phyloP scores from a whole-genome alignment of 805 yeast genomes.

The Pichia occidentalis region DNA sequence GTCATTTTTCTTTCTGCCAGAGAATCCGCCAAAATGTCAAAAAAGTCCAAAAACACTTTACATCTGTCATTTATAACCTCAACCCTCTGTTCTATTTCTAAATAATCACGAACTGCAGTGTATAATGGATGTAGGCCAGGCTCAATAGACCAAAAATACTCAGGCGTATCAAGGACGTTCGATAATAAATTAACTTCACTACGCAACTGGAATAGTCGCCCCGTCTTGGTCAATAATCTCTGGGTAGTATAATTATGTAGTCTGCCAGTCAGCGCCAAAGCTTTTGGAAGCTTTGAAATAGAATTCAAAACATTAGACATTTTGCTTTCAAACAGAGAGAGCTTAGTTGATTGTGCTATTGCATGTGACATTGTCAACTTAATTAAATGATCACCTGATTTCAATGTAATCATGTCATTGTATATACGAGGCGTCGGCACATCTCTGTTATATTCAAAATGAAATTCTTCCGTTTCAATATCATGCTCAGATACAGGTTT shows the following conservation, averaged over 20 bases:
- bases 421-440: constrained; percentile 59
- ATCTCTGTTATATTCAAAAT: constrained; percentile 54
- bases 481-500: constrained; percentile 81
- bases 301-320: constrained; percentile 79
- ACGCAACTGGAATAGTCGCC: constrained; percentile 79
- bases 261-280: constrained; percentile 83
- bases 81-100: constrained; percentile 92
- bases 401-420: constrained; percentile 87
- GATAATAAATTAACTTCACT: constrained; percentile 92
- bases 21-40: constrained; percentile 88
- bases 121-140: constrained; percentile 94
- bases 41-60: constrained; percentile 86
- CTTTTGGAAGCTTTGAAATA: constrained; percentile 83
- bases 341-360: constrained; percentile 90
- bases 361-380: constrained; percentile 94
- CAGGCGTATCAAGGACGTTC: constrained; percentile 90
- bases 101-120: constrained; percentile 79
- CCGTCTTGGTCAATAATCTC: constrained; percentile 81
- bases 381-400: constrained; percentile 87
- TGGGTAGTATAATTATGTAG: constrained; percentile 73
- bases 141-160: constrained; percentile 91
- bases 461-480: constrained; percentile 86
- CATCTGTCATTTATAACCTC: constrained; percentile 91
- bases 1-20: constrained; percentile 91
- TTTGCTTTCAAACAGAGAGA: constrained; percentile 85